Conservation (phyloP, 805 yeast species). For the Zygosaccharomyces kombuchaensis region DNA sequence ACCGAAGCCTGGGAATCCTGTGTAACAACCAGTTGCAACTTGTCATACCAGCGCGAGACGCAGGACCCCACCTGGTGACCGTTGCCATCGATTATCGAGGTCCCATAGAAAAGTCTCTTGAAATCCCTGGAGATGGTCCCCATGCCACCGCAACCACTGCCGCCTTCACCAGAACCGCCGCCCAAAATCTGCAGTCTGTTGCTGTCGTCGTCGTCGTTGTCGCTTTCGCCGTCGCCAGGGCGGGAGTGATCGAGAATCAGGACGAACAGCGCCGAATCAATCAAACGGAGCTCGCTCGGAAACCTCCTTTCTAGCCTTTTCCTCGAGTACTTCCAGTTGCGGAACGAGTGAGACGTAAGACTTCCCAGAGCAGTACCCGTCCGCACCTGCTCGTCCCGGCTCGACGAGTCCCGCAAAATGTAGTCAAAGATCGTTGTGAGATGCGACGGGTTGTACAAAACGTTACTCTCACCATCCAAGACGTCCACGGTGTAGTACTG, state of each 20-base stretch:
- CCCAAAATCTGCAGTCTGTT: constrained; percentile 13
- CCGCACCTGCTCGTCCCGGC: constrained; percentile 55
- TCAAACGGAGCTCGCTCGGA: constrained; percentile 38
- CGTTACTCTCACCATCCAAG: constrained; percentile 59
- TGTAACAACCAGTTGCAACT: constrained; percentile 78
- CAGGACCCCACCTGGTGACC: constrained; percentile 92
- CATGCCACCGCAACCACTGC: too few relatives aligned
- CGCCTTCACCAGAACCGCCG: too few relatives aligned
- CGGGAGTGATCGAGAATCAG: constrained; percentile 75
- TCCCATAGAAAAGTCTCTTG: constrained; percentile 79
- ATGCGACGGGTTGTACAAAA: constrained; percentile 63
- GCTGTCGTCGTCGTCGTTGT: constrained; percentile 44
- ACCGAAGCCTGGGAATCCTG: constrained; percentile 85
- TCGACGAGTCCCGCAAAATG: constrained; percentile 70
- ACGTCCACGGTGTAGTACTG: constrained; percentile 89
- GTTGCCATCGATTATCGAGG: constrained; percentile 57
- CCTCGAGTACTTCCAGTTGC: constrained; percentile 77
- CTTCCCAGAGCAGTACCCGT: constrained; percentile 70
- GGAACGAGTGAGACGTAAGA: constrained; percentile 79
- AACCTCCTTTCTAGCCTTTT: constrained; percentile 41
- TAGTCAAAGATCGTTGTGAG: constrained; percentile 60
- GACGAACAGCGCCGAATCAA: constrained; percentile 78
- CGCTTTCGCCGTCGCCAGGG: constrained; percentile 50
- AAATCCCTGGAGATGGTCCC: constrained; percentile 29
- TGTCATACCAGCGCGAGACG: constrained; percentile 91